Evolutionary conservation across 2,329 filamentous ascomycete genomes (phyloP), one percentile per base, ranked within the genome.

Genomic region (Cryphonectria radicalis): DNA sequence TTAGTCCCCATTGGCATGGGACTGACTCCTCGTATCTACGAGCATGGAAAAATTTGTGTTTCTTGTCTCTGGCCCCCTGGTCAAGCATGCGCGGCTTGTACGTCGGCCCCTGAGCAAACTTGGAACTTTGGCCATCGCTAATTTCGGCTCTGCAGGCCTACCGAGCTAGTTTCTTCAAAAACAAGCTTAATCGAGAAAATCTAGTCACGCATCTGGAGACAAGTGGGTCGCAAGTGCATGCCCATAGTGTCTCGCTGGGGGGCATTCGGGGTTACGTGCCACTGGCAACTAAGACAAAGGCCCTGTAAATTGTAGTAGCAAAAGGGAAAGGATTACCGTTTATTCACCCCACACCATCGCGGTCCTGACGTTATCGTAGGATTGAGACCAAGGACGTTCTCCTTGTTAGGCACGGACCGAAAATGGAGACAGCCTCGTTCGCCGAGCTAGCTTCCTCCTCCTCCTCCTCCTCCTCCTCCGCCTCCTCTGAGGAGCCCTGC

Each of bases 261-360:
- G 43, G 59, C 59, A 11, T 37, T 17, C 32, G 19, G 19, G 28
- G 17, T 37, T 37, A n/a, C 59, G 19, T 37, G 59, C 59, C 28
- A 62, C 25, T 37, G 28, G 10, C 32, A 62, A 32, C 32, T 32
- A 32, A 3, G 28, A 32, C 28, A 32, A 8, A 5, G 59, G 17
- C 32, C 25, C 37, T 40, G 37, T 40, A 40, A 13, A 40, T 11
- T 57, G 59, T 17, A 40, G 11, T 37, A 62, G 59, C 32, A 35
- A 62, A 62, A 22, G 59, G 35, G 59, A 37, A 60, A 62, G 59
- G 59, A 62, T 62, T 62, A 37, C 17, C 59, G 35, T 37, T 19
- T 37, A n/a, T 17, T 28, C 28, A 28, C 32, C 32, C 28, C 32
- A n/a, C 32, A 62, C 17, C 35, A 62, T 22, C 19, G 59, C 35